Conservation (phyloP, 2,329 filamentous ascomycete genomes). For the Fusarium incarnatum region DNA sequence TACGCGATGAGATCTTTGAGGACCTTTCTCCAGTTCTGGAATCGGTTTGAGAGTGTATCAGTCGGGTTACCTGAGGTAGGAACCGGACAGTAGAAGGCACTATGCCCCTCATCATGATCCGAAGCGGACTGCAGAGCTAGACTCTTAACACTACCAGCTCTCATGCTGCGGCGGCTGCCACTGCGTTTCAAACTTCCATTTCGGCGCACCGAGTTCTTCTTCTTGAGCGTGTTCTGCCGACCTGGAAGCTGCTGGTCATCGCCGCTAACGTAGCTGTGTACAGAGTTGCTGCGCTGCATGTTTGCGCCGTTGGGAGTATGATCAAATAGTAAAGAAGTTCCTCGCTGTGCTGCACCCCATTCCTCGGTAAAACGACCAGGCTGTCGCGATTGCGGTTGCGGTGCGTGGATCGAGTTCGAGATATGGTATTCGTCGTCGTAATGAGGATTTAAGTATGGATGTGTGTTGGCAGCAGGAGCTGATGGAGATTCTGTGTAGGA, state of each 20-base stretch:
- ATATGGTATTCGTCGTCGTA: slow-evolving; percentile 39
- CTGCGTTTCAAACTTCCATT: slow-evolving; percentile 81
- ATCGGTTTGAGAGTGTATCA: slow-evolving; percentile 85
- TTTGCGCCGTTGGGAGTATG: slow-evolving; percentile 51
- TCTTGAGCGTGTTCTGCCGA: slow-evolving; percentile 82
- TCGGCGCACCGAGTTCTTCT: slow-evolving; percentile 83
- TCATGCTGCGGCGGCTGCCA: slow-evolving; percentile 82
- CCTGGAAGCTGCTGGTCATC: slow-evolving; percentile 58
- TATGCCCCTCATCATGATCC: slow-evolving; percentile 78
- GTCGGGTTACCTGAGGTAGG: slow-evolving; percentile 90
- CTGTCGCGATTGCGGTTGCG: slow-evolving; percentile 40
- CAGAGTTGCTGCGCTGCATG: slow-evolving; percentile 72
- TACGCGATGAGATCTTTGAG: slow-evolving; percentile 95
- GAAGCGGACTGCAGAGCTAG: slow-evolving; percentile 76
- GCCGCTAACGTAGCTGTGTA: slow-evolving; percentile 64
- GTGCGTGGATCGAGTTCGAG: slow-evolving; percentile 34
- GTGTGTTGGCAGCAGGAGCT: slow-evolving; percentile 32
- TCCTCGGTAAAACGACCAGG: slow-evolving; percentile 73
- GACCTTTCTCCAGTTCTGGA: slow-evolving; percentile 97
- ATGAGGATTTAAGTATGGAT: slow-evolving; percentile 21
- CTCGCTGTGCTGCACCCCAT: slow-evolving; percentile 76
- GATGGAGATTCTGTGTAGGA: slow-evolving; percentile 40
- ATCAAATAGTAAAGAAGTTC: slow-evolving; percentile 69
- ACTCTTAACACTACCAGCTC: slow-evolving; percentile 87
- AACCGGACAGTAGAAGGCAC: slow-evolving; percentile 89